Evolutionary conservation across 768 basidiomycete species (phyloP).

Genomic region (Lactarius trivialis): DNA sequence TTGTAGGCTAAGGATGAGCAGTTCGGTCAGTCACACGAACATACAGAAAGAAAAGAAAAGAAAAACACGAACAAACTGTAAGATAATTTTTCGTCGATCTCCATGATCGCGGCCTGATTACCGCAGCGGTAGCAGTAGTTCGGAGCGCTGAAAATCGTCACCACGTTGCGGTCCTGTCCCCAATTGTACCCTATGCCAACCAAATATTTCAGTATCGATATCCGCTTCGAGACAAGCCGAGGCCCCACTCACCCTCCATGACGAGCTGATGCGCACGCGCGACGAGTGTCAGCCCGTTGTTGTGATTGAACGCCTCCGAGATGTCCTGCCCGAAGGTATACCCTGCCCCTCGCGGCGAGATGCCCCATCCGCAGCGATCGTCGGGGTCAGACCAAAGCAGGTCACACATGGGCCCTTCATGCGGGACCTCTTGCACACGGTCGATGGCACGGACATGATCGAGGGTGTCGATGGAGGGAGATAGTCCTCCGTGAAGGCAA

Average conservation of each 20-base stretch:
- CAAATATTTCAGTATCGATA: neutral
- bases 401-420: slow-evolving; percentile 99
- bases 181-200: slow-evolving; percentile 71
- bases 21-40: slow-evolving; percentile 8
- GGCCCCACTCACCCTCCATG: slow-evolving; percentile 75
- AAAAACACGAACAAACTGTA: slow-evolving; percentile 75
- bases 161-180: slow-evolving; percentile 98
- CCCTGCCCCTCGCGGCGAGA: slow-evolving; percentile 96
- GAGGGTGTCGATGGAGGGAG: slow-evolving; percentile 98
- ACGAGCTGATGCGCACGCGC: slow-evolving; percentile 92
- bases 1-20: slow-evolving; percentile 66
- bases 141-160: slow-evolving; percentile 98
- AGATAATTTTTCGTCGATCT: slow-evolving; percentile 97
- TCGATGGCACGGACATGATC: slow-evolving; percentile 99
- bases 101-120: slow-evolving; percentile 99
- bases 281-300: slow-evolving; percentile 94
- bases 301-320: slow-evolving; percentile 98
- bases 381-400: slow-evolving; percentile 99
- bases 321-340: slow-evolving; percentile 99
- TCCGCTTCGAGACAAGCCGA: neutral
- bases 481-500: slow-evolving; percentile 95
- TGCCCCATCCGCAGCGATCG: slow-evolving; percentile 99
- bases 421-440: slow-evolving; percentile 98
- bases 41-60: slow-evolving; percentile 4
- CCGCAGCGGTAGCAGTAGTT: slow-evolving; percentile 99